These are phyloP conservation scores for Persicaria tinctoria DNA, from an alignment of 148 eudicot species.

Conservation along the genomic window DNA sequence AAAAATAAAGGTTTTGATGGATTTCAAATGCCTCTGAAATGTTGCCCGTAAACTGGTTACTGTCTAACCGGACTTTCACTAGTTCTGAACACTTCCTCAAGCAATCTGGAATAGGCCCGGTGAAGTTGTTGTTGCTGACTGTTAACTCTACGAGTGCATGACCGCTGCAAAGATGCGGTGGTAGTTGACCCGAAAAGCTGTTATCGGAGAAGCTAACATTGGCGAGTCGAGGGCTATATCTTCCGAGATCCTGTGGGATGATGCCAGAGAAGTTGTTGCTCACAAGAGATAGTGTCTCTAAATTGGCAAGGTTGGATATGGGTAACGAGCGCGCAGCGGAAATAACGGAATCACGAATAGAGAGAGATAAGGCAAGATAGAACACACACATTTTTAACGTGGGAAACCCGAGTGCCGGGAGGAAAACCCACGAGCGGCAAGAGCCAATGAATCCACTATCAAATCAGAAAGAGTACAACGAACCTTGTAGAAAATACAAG, in stretches of 20 bases:
- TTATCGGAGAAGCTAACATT: slow-evolving; percentile 50
- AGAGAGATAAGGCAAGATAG: no score
- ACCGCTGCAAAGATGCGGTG: slow-evolving; percentile 56
- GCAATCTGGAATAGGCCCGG: slow-evolving; percentile 60
- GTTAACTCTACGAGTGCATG: slow-evolving; percentile 38
- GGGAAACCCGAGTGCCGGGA: no score
- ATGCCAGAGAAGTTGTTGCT: slow-evolving; percentile 44
- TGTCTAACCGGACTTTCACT: slow-evolving; percentile 54
- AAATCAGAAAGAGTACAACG: no score
- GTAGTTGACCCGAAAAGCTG: slow-evolving; percentile 63
- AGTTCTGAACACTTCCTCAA: slow-evolving; percentile 59
- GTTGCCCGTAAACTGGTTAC: slow-evolving; percentile 28
- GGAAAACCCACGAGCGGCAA: no score
- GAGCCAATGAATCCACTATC: no score
- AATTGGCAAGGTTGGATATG: slow-evolving; percentile 22
- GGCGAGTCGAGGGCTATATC: slow-evolving; percentile 26
- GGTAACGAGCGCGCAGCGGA: no score
- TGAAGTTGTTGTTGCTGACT: slow-evolving; percentile 46
- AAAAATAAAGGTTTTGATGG: slow-evolving; percentile 35
- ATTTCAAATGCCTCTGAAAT: slow-evolving; percentile 60
- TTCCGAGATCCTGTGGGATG: slow-evolving; percentile 51
- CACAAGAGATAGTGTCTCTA: slow-evolving; percentile 34
- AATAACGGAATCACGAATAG: no score
- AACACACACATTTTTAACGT: no score
- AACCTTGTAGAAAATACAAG: no score